Conservation (phyloP, 495 filamentous ascomycete genomes). For the Coniosporium apollinis region DNA sequence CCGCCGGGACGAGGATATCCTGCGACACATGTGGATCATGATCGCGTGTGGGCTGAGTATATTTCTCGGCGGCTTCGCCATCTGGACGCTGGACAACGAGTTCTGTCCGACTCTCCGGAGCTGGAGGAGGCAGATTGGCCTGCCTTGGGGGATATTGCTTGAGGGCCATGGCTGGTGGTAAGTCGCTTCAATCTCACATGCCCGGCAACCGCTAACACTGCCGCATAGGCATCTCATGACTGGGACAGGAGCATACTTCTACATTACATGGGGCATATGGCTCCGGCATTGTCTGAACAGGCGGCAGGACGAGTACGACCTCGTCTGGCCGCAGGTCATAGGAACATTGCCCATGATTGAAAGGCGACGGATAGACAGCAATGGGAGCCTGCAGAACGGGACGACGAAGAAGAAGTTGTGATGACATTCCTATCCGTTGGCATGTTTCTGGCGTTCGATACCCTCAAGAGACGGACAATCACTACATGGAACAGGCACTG, state of each 20-base stretch:
- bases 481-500: too few species aligned
- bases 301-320: constrained; percentile 54
- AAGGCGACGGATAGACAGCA: constrained; percentile 9
- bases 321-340: constrained; percentile 54
- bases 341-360: constrained; percentile 49
- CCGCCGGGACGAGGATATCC: constrained; percentile 37
- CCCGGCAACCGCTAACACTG: constrained; percentile 7
- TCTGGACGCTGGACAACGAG: constrained; percentile 78
- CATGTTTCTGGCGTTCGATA: too few species aligned
- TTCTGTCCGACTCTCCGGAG: constrained; percentile 55
- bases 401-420: constrained; percentile 8
- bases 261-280: constrained; percentile 80
- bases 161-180: constrained; percentile 99
- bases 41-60: constrained; percentile 50
- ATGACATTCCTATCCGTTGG: too few species aligned
- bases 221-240: constrained; percentile 46
- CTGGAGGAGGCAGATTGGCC: constrained; percentile 54
- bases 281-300: constrained; percentile 64
- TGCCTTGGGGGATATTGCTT: constrained; percentile 81
- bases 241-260: constrained; percentile 56
- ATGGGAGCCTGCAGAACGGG: constrained; percentile 3
- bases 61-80: constrained; percentile 68
- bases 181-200: constrained; percentile 22
- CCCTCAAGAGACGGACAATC: too few species aligned
- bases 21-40: constrained; percentile 62